Base-by-base conservation (phyloP, 306 rosid genomes). In the Astragalus glycyphyllos region DNA sequence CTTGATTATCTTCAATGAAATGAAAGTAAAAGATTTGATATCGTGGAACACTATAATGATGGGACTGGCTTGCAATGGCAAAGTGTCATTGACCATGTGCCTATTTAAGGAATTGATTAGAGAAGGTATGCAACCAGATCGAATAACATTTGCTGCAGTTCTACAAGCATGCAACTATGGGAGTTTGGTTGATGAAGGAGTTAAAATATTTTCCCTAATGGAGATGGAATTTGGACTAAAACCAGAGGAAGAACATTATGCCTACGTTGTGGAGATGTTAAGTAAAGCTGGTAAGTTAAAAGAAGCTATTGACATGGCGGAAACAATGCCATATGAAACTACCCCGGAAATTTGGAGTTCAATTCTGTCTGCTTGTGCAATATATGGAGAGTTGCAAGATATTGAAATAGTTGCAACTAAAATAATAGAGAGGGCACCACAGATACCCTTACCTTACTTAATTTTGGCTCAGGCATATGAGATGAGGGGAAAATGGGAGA, bases 401-500 rank as follows among this genome's bases (percentile, higher is more conserved):
- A 77, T 77, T 54, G 98, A 92, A 92, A 77, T 74, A 32, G 83
- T 86, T 45, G 88, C 93, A 13, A 76, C 73, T 40, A 81, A 41
- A 81, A 77, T 90, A 83, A 82, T 86, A 68, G 85, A 82, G 77
- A 72, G 71, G 57, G 89, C 83, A 49, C 88, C 90, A 7, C 75
- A 79, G 3, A 78, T 82, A 62, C 56, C 81, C 62, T 65, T 90
- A 38, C 98, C 96, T 35, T 86, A 86, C 79, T 34, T 77, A 55
- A 87, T 85, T 38, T 72, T 88, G 77, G 88, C 87, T 62, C 80
- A 57, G 46, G 84, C 81, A 46, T 92, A 86, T 82, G 82, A 76
- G 60, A 77, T 81, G 79, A 82, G 84, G 68, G 91, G 90, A 51
- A 76, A 65, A 77, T 92, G 98, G 98, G 96, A 92, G 84, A 85